Evolutionary conservation across 177 flowering plant genomes (phyloP).

Genomic region (Tripterygium wilfordii): DNA sequence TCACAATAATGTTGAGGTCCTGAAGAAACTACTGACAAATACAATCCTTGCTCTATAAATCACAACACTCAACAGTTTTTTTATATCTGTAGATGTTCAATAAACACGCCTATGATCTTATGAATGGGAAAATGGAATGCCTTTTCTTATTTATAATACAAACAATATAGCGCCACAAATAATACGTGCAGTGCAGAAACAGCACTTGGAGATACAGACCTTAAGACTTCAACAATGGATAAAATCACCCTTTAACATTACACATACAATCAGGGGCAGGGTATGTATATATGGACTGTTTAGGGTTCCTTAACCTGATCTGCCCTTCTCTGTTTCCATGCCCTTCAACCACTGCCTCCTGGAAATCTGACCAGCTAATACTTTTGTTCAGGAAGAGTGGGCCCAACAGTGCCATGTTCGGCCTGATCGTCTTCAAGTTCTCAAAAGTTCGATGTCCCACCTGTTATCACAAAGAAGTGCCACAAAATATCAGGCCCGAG

Average conservation of each 20-base stretch:
- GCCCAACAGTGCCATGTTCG: conserved; percentile 87
- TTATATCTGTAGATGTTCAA: no score
- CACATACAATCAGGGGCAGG: conserved; percentile 99
- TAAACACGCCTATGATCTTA: no score
- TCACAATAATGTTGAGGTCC: no score
- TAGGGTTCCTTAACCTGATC: conserved; percentile 54
- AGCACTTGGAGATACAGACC: background rate
- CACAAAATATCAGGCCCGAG: no score
- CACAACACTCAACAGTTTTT: no score
- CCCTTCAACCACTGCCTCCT: conserved; percentile 64
- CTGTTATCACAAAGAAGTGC: conserved; percentile 38
- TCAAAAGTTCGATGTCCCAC: conserved; percentile 82
- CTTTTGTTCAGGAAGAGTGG: conserved; percentile 85
- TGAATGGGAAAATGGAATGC: conserved; percentile 7
- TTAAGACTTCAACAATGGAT: no score
- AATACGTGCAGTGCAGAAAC: conserved; percentile 1
- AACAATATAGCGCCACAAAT: conserved; percentile 16
- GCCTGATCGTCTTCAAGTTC: conserved; percentile 85
- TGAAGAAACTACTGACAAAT: no score
- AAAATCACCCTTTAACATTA: conserved; percentile 25
- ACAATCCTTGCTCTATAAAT: no score
- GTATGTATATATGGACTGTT: conserved; percentile 86
- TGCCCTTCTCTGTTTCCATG: conserved; percentile 81
- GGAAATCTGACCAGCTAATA: conserved; percentile 80
- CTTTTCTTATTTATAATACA: conserved; percentile 18